phyloP scores from a whole-genome alignment of 768 basidiomycete species.

The Tephrocybe sp. region DNA sequence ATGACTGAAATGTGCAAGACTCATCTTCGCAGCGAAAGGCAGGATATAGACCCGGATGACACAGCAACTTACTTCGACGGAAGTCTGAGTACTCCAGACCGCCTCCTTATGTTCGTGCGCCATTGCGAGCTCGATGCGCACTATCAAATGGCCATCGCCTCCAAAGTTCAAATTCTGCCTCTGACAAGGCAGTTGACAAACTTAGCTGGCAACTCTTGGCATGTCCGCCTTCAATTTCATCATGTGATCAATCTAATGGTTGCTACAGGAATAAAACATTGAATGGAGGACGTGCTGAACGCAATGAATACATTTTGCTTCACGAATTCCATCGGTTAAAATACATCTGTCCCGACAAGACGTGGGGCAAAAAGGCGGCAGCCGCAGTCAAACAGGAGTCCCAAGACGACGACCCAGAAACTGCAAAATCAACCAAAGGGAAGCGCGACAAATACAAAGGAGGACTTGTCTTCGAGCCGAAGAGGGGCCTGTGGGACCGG shows the following conservation, averaged over 20 bases:
- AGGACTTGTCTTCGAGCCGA: conserved; percentile 96
- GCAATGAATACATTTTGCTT: conserved; percentile 97
- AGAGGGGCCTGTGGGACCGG: conserved; percentile 94
- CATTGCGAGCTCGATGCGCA: conserved; percentile 96
- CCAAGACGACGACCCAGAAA: conserved; percentile 56
- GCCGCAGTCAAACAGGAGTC: conserved; percentile 44
- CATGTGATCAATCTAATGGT: background rate
- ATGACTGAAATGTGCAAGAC: conserved; percentile 95
- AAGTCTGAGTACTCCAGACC: conserved; percentile 68
- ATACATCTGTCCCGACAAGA: conserved; percentile 96
- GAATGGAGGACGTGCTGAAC: conserved; percentile 96
- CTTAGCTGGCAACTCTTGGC: conserved; percentile 97
- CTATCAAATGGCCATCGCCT: conserved; percentile 95
- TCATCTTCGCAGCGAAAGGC: conserved; percentile 79
- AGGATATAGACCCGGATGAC: conserved; percentile 96
- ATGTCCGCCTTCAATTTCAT: conserved; percentile 19
- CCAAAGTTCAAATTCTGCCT: conserved; percentile 91
- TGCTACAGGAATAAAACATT: conserved; percentile 87
- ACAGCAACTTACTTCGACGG: conserved; percentile 89
- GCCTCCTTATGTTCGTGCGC: conserved; percentile 81
- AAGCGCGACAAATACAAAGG: conserved; percentile 98
- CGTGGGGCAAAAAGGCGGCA: conserved; percentile 71
- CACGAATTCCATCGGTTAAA: conserved; percentile 97
- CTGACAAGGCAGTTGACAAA: conserved; percentile 92
- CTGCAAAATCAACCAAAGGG: conserved; percentile 56